Base-by-base conservation (phyloP, 805 yeast species). In the Saccharomycopsis oosterbeekiorum region DNA sequence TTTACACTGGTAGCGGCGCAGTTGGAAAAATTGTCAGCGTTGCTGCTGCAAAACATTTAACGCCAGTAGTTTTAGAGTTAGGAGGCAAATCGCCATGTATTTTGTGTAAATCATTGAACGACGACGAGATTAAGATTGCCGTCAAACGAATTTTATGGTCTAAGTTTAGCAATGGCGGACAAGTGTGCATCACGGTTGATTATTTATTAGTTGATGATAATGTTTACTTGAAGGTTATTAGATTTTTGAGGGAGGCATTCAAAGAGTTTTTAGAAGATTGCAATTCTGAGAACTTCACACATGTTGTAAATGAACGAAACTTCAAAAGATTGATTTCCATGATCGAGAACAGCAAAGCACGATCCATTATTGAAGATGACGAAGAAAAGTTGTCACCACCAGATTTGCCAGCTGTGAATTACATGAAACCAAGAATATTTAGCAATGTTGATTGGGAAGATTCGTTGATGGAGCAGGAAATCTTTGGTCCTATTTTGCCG, bases 21-120 rank as follows among this genome's bases (percentile, higher is more conserved):
- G 96, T 91, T 34, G 98, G 97, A 21, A 82, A 80, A 41, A 82
- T 89, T 59, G 83, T 93, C 40, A 86, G 93, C 29, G 75, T 77
- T 62, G 87, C 88, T 55, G 97, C 97, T 1, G 94, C 93, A n/a
- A 84, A 88, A 73, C 80, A 82, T 21, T 77, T 92, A 66, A 89
- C 96, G 0, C 97, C 97, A 0, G 80, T 80, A 11, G 73, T 88
- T 9, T 78, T 92, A 64, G 98, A 92, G 73, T 77, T 92, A 55
- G 97, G 98, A 59, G 98, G 98, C 4, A 93, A 93, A 72, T 86
- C 93, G 8, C 98, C 98, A 0, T 88, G 82, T 1, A 75, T 92
- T 11, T 79, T 90, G 58, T 78, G 75, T 56, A 68, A 73, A 10
- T 71, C 74, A 1, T 65, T 78, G 51, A 76, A 12, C 3, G 60